These are phyloP conservation scores for Polyporus arcularius DNA, from an alignment of 768 basidiomycete genomes.

Conservation along the genomic window DNA sequence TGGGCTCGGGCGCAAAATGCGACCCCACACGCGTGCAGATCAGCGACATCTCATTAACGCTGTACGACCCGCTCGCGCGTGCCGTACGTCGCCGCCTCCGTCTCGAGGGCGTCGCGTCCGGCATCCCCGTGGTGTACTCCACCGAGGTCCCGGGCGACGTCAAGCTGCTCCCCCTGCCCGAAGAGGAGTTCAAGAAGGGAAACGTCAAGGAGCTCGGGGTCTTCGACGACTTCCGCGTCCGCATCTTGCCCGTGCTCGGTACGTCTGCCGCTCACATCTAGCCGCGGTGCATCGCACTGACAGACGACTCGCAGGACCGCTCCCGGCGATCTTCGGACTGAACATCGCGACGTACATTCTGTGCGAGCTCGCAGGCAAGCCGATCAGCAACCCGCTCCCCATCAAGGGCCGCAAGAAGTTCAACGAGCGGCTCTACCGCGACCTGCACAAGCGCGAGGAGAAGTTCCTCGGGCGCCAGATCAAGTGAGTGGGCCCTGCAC, in stretches of 20 bases:
- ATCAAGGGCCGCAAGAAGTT: slow-evolving; percentile 85
- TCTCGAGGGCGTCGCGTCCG: slow-evolving; percentile 55
- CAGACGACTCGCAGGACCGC: slow-evolving; percentile 53
- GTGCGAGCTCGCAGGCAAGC: slow-evolving; percentile 82
- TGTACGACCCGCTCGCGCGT: slow-evolving; percentile 94
- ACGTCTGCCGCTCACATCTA: too few species aligned
- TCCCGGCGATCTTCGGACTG: slow-evolving; percentile 91
- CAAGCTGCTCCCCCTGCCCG: slow-evolving; percentile 84
- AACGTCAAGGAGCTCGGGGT: slow-evolving; percentile 85
- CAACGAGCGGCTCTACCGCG: slow-evolving; percentile 77
- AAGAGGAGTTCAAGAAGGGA: slow-evolving; percentile 91
- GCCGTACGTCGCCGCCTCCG: slow-evolving; percentile 81
- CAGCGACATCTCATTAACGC: slow-evolving; percentile 87
- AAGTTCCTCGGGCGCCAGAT: slow-evolving; percentile 57
- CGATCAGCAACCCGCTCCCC: slow-evolving; percentile 79
- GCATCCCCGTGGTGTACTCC: slow-evolving; percentile 91
- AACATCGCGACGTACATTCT: slow-evolving; percentile 88
- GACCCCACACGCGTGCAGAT: slow-evolving; percentile 97
- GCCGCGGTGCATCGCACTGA: too few species aligned
- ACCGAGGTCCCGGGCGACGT: slow-evolving; percentile 92
- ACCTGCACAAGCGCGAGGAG: slow-evolving; percentile 74
- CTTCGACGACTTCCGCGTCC: slow-evolving; percentile 91
- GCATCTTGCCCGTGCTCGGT: slow-evolving; percentile 92
- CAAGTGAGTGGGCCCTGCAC: slow-evolving; percentile 45
- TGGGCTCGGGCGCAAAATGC: slow-evolving; percentile 94